Evolutionary conservation across 441 rosid genomes (phyloP).

Genomic region (Erodium trifolium): DNA sequence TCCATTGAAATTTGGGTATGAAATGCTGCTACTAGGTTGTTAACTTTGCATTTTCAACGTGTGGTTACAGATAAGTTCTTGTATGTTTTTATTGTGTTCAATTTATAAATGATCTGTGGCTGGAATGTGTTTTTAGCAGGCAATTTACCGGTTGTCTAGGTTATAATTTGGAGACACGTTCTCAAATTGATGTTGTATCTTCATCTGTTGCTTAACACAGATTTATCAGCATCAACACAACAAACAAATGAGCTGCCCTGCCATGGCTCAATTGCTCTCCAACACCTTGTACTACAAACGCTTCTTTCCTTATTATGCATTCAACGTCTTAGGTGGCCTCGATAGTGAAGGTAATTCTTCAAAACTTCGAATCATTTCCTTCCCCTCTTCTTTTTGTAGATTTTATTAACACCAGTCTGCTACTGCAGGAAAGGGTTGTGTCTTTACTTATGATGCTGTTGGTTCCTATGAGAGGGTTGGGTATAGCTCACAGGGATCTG

Average conservation of each 20-base stretch:
- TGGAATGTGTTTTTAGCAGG: background rate
- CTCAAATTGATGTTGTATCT: slow-evolving; percentile 15
- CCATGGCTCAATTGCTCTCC: slow-evolving; percentile 88
- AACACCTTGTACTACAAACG: slow-evolving; percentile 93
- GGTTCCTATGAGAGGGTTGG: slow-evolving; percentile 98
- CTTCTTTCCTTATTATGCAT: slow-evolving; percentile 91
- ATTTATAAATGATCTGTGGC: background rate
- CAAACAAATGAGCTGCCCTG: slow-evolving; percentile 96
- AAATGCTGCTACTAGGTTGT: background rate
- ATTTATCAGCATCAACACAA: slow-evolving; percentile 95
- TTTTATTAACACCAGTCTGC: slow-evolving; percentile 2
- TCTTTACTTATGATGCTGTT: slow-evolving; percentile 91
- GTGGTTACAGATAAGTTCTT: background rate
- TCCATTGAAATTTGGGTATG: background rate
- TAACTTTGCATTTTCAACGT: background rate
- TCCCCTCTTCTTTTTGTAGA: background rate
- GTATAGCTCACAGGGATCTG: slow-evolving; percentile 89
- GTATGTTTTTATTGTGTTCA: background rate
- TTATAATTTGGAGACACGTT: background rate
- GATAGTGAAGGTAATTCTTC: slow-evolving; percentile 61
- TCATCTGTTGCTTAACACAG: slow-evolving; percentile 29
- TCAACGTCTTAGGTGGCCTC: slow-evolving; percentile 88
- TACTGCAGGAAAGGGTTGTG: slow-evolving; percentile 81
- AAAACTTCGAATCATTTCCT: slow-evolving; percentile 9
- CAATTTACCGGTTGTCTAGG: background rate